A percentile compares a stretch with the other conserved stretches of the same genome.
Conservation (phyloP, 192 early-diverging fungal genomes). For the Gaertneriomyces sp. region DNA sequence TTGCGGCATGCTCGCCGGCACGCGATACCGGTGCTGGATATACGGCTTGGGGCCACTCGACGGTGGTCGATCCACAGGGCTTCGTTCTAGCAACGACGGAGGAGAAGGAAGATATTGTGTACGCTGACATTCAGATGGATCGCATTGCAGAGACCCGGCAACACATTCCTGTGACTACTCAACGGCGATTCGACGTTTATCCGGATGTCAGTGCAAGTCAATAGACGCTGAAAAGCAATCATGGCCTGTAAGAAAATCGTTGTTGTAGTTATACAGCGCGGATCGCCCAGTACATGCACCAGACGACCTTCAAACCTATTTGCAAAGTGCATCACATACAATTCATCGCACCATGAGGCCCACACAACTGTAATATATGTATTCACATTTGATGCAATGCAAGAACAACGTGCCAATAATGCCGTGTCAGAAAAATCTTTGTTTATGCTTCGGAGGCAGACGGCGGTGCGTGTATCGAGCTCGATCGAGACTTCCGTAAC, state of each 20-base stretch:
- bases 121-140: constrained; percentile 69
- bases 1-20: constrained; percentile 95
- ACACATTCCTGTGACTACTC: constrained; percentile 71
- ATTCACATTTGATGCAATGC: no score
- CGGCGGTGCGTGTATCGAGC: no score
- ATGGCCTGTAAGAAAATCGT: no score
- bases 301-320: no score
- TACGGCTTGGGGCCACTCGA: constrained; percentile 93
- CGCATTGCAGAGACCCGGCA: constrained; percentile 61
- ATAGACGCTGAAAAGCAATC: not conserved
- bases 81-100: constrained; percentile 68
- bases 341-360: no score
- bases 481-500: not conserved
- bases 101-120: constrained; percentile 74
- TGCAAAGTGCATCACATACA: no score
- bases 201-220: constrained; percentile 53
- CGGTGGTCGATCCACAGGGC: constrained; percentile 81
- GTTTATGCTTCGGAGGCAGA: no score
- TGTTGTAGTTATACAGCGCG: no score
- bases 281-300: no score
- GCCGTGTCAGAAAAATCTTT: no score
- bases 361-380: no score
- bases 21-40: constrained; percentile 71
- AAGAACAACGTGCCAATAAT: no score
- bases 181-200: constrained; percentile 91